Evolutionary conservation across 2,329 filamentous ascomycete genomes (phyloP).

Genomic region (Colletotrichum spaethianum): DNA sequence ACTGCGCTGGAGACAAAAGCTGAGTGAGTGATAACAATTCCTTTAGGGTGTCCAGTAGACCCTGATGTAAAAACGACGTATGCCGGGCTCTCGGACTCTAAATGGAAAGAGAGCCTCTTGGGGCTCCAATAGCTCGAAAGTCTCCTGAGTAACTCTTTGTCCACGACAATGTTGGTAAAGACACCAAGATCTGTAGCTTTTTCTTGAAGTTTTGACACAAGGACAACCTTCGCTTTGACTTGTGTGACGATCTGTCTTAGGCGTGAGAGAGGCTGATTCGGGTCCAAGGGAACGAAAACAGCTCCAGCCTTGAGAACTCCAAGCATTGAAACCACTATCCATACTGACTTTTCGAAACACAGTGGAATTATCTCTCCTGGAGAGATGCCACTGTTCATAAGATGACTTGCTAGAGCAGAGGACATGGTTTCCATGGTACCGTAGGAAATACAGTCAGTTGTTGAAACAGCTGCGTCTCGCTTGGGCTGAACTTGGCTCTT

Average conservation of each 20-base stretch:
- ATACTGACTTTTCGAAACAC: slow-evolving; percentile 37
- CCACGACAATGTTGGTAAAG: background rate
- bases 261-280: slow-evolving; percentile 26
- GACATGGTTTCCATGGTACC: slow-evolving; percentile 5
- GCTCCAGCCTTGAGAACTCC: slow-evolving; percentile 29
- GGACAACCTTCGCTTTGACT: background rate
- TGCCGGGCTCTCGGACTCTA: slow-evolving; percentile 40
- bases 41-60: slow-evolving; percentile 64
- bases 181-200: slow-evolving; percentile 27
- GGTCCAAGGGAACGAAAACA: slow-evolving; percentile 29
- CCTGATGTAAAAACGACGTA: slow-evolving; percentile 58
- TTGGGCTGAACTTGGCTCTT: background rate
- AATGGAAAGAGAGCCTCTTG: background rate
- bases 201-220: slow-evolving; percentile 13
- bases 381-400: background rate
- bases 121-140: background rate
- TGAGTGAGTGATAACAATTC: slow-evolving; percentile 53
- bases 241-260: slow-evolving; percentile 6
- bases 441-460: background rate
- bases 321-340: slow-evolving; percentile 29
- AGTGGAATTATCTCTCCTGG: background rate
- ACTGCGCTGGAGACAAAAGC: slow-evolving; percentile 43
- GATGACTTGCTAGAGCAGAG: background rate
- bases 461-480: slow-evolving; percentile 12
- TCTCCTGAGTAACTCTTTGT: slow-evolving; percentile 54